Evolutionary conservation across 2,329 filamentous ascomycete species (phyloP).

Genomic region (Ophiostoma ips): DNA sequence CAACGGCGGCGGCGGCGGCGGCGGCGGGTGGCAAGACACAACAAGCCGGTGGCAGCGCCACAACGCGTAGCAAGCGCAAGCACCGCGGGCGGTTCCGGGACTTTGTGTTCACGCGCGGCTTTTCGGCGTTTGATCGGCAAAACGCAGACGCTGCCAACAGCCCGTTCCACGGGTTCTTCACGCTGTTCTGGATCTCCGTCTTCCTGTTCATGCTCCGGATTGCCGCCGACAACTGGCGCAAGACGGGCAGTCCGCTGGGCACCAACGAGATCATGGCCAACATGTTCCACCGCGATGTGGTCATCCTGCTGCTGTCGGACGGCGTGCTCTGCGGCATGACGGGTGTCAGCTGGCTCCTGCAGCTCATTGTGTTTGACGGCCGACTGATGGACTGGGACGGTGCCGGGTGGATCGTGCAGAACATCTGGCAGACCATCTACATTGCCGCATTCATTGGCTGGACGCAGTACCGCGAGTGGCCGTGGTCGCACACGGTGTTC

Average conservation of each 20-base stretch:
- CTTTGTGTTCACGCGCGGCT: constrained; percentile 57
- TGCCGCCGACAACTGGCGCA: constrained; percentile 52
- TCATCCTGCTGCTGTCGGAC: constrained; percentile 48
- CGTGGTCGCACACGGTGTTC: constrained; percentile 71
- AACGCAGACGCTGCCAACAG: constrained; percentile 51
- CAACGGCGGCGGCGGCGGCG: not conserved
- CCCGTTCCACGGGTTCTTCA: constrained; percentile 68
- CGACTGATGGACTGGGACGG: constrained; percentile 49
- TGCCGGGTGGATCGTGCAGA: constrained; percentile 60
- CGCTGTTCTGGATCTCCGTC: constrained; percentile 62
- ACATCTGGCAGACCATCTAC: constrained; percentile 56
- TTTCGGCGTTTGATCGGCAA: constrained; percentile 61
- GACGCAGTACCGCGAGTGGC: constrained; percentile 60
- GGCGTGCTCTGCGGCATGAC: constrained; percentile 54
- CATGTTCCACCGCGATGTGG: constrained; percentile 45
- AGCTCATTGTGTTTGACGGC: constrained; percentile 43
- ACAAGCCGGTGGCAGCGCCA: not conserved
- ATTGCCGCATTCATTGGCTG: constrained; percentile 48
- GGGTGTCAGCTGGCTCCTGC: constrained; percentile 50
- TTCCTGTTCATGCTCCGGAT: constrained; percentile 53
- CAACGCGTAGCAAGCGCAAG: constrained; percentile 4
- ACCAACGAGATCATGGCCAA: constrained; percentile 56
- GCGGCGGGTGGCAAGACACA: not conserved
- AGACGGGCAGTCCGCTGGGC: constrained; percentile 55
- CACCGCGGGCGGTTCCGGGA: constrained; percentile 29